Percentiles rank a stretch among this genome's conserved stretches.
Conservation (phyloP, 2,329 filamentous ascomycete genomes). For the Calonectria pauciramosa region DNA sequence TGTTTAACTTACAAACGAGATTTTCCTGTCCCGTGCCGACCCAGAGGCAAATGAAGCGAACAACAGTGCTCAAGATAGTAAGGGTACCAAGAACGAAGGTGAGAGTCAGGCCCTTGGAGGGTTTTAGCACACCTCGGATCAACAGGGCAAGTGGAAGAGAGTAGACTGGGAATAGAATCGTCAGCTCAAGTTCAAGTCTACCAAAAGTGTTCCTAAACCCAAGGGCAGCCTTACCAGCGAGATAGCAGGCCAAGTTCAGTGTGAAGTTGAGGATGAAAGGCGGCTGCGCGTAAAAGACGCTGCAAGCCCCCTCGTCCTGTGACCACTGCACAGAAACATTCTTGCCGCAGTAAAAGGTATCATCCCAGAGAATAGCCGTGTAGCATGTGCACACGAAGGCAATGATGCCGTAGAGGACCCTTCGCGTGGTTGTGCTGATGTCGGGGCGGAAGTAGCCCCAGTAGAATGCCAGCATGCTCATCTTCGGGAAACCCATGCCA, state of each 20-base stretch:
- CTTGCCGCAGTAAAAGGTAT: slow-evolving; percentile 52
- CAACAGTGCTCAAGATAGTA: slow-evolving; percentile 35
- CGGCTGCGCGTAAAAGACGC: slow-evolving; percentile 50
- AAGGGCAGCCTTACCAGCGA: slow-evolving; percentile 42
- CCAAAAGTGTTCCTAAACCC: neutral
- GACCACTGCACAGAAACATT: slow-evolving; percentile 53
- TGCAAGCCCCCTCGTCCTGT: slow-evolving; percentile 52
- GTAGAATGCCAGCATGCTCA: slow-evolving; percentile 54
- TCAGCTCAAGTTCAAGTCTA: neutral
- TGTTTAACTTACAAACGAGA: slow-evolving; percentile 36
- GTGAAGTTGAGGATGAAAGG: slow-evolving; percentile 54
- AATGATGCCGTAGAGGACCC: slow-evolving; percentile 47
- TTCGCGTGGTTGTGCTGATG: slow-evolving; percentile 45
- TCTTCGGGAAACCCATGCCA: slow-evolving; percentile 53
- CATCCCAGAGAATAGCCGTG: slow-evolving; percentile 49
- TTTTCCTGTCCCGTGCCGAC: slow-evolving; percentile 39
- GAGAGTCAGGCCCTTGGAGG: slow-evolving; percentile 32
- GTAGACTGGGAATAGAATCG: slow-evolving; percentile 41
- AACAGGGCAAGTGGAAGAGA: slow-evolving; percentile 49
- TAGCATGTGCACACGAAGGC: slow-evolving; percentile 50
- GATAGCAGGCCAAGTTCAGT: slow-evolving; percentile 50
- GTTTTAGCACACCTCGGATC: slow-evolving; percentile 37
- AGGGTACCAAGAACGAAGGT: slow-evolving; percentile 37
- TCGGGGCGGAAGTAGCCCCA: slow-evolving; percentile 50
- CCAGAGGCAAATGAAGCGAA: slow-evolving; percentile 35